phyloP scores from a whole-genome alignment of 306 rosid species.

The Ammopiptanthus mongolicus region DNA sequence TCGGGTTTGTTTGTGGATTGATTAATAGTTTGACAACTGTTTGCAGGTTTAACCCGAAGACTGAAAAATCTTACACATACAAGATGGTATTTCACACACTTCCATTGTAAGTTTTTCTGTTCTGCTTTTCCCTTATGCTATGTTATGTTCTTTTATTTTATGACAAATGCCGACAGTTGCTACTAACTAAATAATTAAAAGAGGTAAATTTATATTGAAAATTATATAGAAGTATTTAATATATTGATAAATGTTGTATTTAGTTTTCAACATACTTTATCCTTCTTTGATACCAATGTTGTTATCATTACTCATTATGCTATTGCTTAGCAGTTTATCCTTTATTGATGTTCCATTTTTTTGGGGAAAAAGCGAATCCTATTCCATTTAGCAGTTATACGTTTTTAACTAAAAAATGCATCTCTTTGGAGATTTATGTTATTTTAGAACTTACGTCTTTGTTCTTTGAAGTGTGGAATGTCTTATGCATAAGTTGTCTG shows the following conservation, averaged over 20 bases:
- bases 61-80: background rate
- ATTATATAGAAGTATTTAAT: too few relatives aligned
- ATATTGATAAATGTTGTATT: too few relatives aligned
- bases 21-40: conserved; percentile 1
- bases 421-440: background rate
- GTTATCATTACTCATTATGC: background rate
- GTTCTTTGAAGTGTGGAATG: background rate
- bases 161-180: too few relatives aligned
- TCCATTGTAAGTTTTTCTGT: conserved; percentile 14
- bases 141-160: too few relatives aligned
- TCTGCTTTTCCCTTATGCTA: too few relatives aligned
- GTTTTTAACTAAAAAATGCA: background rate
- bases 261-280: too few relatives aligned
- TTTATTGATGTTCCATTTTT: background rate
- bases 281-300: too few relatives aligned
- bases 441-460: background rate
- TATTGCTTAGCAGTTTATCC: background rate
- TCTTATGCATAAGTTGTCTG: background rate
- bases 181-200: too few relatives aligned
- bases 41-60: conserved; percentile 32
- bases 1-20: background rate
- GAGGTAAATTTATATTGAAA: too few relatives aligned
- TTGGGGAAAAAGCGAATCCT: too few relatives aligned
- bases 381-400: background rate
- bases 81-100: background rate